Evolutionary conservation across 139 green algal genomes (phyloP).

Genomic region (Tetradesmus lagerheimii): DNA sequence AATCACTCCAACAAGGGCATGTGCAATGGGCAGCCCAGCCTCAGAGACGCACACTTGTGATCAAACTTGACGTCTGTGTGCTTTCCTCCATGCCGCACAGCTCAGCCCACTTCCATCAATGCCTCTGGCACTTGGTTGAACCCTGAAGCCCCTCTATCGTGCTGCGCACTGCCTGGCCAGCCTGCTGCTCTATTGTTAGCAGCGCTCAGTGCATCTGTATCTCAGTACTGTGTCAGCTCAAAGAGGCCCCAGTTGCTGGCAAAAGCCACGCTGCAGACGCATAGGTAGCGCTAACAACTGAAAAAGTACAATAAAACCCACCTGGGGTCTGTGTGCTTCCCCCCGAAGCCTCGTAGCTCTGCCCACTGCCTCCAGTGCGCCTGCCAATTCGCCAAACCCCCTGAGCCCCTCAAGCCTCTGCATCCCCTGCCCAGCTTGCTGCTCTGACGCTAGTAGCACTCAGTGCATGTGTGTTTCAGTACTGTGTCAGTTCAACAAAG

Average conservation of each 20-base stretch:
- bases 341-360: conserved; percentile 2
- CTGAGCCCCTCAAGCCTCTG: background rate
- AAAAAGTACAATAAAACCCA: too few species aligned
- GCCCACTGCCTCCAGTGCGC: conserved; percentile 39
- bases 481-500: too few species aligned
- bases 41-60: too few species aligned
- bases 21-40: too few species aligned
- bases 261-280: background rate
- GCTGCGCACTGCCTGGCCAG: background rate
- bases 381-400: conserved; percentile 20
- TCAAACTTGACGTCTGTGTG: too few species aligned
- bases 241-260: too few species aligned
- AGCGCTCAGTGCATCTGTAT: too few species aligned
- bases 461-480: too few species aligned
- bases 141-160: background rate
- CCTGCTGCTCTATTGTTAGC: conserved; percentile 2
- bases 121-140: conserved; percentile 6
- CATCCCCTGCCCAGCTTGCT: background rate
- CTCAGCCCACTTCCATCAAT: conserved; percentile 34
- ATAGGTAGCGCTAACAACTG: too few species aligned
- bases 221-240: too few species aligned
- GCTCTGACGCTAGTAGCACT: background rate
- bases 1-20: too few species aligned
- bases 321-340: conserved; percentile 30
- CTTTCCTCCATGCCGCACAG: conserved; percentile 1